These are phyloP conservation scores for Starmerella sp. DNA, from an alignment of 805 yeast species.

Conservation along the genomic window DNA sequence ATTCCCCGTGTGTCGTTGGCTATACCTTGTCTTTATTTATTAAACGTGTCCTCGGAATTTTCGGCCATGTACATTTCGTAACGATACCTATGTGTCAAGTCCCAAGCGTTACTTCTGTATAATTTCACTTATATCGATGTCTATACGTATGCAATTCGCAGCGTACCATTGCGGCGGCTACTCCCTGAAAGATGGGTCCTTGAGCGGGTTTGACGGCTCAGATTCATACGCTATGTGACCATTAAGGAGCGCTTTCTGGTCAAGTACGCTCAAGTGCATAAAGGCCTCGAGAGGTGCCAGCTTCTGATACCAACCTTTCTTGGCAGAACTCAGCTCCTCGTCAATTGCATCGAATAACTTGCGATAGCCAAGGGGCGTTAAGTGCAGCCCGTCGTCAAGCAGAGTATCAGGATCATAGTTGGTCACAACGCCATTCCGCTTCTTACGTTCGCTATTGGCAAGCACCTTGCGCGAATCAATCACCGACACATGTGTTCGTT, in stretches of 20 bases:
- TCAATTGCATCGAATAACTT: neutral
- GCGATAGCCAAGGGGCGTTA: neutral
- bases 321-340: neutral
- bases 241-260: neutral
- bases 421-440: neutral
- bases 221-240: neutral
- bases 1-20: neutral
- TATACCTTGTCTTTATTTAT: neutral
- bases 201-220: neutral
- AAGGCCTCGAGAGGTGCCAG: neutral
- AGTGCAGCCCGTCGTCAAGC: slow-evolving; percentile 1
- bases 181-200: no score
- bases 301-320: neutral
- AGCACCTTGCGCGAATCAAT: neutral
- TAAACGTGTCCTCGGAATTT: neutral
- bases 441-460: neutral
- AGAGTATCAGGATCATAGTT: neutral
- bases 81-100: no score
- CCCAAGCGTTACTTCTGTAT: no score
- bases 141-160: no score
- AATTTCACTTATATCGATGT: no score
- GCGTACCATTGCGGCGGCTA: no score
- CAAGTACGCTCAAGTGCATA: neutral
- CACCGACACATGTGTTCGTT: neutral
- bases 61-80: no score